Evolutionary conservation across 1,284 basidiomycete species (phyloP), one percentile per base, ranked within the genome.

Genomic region (Ceratobasidium sp.): DNA sequence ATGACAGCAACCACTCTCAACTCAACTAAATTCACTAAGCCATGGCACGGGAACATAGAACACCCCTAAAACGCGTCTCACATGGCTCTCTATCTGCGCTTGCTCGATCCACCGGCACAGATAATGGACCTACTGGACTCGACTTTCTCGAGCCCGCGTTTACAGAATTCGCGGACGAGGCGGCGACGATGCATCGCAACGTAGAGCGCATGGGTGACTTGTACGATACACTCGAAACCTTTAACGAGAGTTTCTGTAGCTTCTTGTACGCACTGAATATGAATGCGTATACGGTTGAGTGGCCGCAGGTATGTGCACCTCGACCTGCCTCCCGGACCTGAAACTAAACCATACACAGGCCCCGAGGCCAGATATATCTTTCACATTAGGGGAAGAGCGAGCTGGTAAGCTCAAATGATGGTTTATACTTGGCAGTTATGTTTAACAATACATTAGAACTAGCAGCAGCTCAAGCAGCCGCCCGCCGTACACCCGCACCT

Each of bases 161-260:
- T 81, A 85, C 89, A 1, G 96, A 97, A 79, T 90, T 98, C 56
- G 86, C 91, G 11, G 96, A 98, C 82, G 96, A 98, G 84, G 90
- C 91, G 0, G 92, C 95, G 41, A 86, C 90, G 0, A 86, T 98
- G 27, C 90, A 93, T 64, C 84, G 88, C 22, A 96, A 96, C 81
- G 83, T 95, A 0, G 89, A 92, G 76, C 89, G 88, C 27, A 86
- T 98, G 78, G 88, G 88, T 73, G 84, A 86, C 27, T 88, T 98
- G 74, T 90, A 93, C 80, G 86, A 91, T 63, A 91, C 93, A 22
- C 86, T 98, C 60, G 88, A 89, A 4, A 90, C 89, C 14, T 98
- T 98, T 85, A 97, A 98, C 81, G 96, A 98, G 82, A 91, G 91
- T 50, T 98, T 98, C 80, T 92, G 95, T 11, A 95, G 93, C 81